Evolutionary conservation across 352 stramenopile species (phyloP), one percentile per base, ranked within the genome.

Genomic region (Phytophthora multivora): DNA sequence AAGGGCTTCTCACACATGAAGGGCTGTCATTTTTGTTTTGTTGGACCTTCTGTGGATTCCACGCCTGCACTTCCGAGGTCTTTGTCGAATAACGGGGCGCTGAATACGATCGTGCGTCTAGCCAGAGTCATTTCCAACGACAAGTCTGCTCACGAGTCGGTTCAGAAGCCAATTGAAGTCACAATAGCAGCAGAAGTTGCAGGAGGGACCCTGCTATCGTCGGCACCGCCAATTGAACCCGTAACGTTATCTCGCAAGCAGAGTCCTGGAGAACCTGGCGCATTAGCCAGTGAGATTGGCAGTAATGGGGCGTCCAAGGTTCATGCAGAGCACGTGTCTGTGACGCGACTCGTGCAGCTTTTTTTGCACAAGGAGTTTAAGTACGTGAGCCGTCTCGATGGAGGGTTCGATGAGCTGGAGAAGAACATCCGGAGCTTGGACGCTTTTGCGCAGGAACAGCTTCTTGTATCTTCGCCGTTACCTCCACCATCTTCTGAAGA

Each of bases 11-110:
- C 70, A 23, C 69, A 77, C 4, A 96, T 96, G 86, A 95, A 96
- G 78, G 86, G 88, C 1, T 95, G 85, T 43, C 88, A 96, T 46
- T 96, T 96, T 62, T 96, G 88, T 53, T 95, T 96, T 51, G 82
- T 96, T 43, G 88, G 88, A 3, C 83, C 77, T 12, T 83, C 79
- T 2, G 51, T 74, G n/a, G 60, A 71, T n/a, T 40, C 56, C 10
- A 33, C 49, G 5, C 67, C 82, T 13, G 39, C 63, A 5, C 41
- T 57, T 2, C 18, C 50, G 2, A 67, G 67, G 18, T 70, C 73
- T 3, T 64, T 46, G 4, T 79, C 61, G 2, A 78, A 70, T 15
- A 75, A 76, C 10, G 71, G 53, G 45, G 72, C 64, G 40, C 59
- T 90, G 12, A 84, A 79, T 19, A 75, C 81, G 3, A 89, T 88